Percentiles rank a stretch among this genome's conserved stretches.
phyloP scores from a whole-genome alignment of 768 basidiomycete genomes.

The Suillus variegatus region DNA sequence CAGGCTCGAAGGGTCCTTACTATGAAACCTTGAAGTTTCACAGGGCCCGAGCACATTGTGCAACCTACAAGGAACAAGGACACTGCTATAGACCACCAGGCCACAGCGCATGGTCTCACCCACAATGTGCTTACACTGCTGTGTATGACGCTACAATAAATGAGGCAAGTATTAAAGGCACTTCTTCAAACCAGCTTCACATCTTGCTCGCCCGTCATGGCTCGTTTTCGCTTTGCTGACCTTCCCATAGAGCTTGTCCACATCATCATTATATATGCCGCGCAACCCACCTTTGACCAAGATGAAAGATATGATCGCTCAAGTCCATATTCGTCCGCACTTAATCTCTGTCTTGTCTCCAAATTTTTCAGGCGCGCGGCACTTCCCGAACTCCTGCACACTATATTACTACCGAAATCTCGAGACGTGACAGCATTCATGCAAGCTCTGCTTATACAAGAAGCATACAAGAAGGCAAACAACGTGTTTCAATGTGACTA shows the following conservation, averaged over 20 bases:
- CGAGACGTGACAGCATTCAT: not conserved
- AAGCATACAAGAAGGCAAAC: not conserved
- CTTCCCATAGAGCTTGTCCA: slow-evolving; percentile 38
- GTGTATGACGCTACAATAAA: not conserved
- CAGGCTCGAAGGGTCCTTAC: too few species aligned
- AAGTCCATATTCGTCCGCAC: slow-evolving; percentile 24
- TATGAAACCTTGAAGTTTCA: not conserved
- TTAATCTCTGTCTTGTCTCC: slow-evolving; percentile 37
- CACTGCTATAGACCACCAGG: not conserved
- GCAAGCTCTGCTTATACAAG: not conserved
- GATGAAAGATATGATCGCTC: not conserved
- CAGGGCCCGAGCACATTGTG: not conserved
- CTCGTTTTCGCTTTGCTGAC: slow-evolving; percentile 16
- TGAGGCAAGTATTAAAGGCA: not conserved
- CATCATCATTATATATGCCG: slow-evolving; percentile 34
- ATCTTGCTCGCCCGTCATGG: not conserved
- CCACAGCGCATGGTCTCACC: too few species aligned
- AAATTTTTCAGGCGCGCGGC: slow-evolving; percentile 30
- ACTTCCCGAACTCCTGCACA: slow-evolving; percentile 29
- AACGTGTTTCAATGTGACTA: slow-evolving; percentile 24
- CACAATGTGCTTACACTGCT: too few species aligned
- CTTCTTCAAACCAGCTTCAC: not conserved
- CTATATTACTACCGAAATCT: not conserved
- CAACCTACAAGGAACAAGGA: not conserved
- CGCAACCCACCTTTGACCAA: slow-evolving; percentile 21